phyloP scores from a whole-genome alignment of 2,329 filamentous ascomycete genomes.

The Sporothrix brunneoviolacea region DNA sequence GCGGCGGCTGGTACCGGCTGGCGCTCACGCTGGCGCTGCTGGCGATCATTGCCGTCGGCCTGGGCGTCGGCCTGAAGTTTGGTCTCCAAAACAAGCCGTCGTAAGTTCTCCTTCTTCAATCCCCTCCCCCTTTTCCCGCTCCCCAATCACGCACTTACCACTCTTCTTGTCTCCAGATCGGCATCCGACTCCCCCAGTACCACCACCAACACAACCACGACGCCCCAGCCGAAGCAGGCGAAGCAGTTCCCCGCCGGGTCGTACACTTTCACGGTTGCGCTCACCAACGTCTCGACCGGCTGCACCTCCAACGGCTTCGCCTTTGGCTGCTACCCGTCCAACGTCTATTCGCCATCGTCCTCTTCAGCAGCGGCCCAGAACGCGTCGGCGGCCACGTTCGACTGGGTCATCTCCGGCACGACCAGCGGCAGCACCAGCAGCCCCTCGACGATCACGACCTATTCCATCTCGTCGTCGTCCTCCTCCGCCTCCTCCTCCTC shows the following conservation, averaged over 20 bases:
- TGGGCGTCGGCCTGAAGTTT: slow-evolving; percentile 35
- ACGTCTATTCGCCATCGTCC: slow-evolving; percentile 40
- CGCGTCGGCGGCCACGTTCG: slow-evolving; percentile 45
- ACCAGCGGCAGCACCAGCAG: slow-evolving; percentile 11
- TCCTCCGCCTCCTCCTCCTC: slow-evolving; percentile 44
- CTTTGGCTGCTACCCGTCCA: slow-evolving; percentile 55
- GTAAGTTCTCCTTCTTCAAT: background rate
- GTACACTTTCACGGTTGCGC: slow-evolving; percentile 54
- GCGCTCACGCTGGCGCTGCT: slow-evolving; percentile 25
- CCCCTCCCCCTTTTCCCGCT: too few species aligned
- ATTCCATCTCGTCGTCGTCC: slow-evolving; percentile 21
- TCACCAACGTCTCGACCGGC: slow-evolving; percentile 44
- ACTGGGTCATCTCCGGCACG: slow-evolving; percentile 47
- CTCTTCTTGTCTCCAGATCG: too few species aligned
- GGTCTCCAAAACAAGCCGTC: slow-evolving; percentile 26
- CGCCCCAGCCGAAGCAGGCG: slow-evolving; percentile 4
- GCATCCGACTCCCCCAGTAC: too few species aligned
- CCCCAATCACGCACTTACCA: too few species aligned
- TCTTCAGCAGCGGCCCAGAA: slow-evolving; percentile 26
- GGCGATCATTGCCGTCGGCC: slow-evolving; percentile 28
- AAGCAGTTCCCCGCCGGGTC: slow-evolving; percentile 52
- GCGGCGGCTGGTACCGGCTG: slow-evolving; percentile 31
- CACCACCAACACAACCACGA: too few species aligned
- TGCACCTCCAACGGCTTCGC: slow-evolving; percentile 53
- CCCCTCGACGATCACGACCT: background rate